Evolutionary conservation across 2,329 filamentous ascomycete species (phyloP).

Genomic region (Tolypocladium capitatum): DNA sequence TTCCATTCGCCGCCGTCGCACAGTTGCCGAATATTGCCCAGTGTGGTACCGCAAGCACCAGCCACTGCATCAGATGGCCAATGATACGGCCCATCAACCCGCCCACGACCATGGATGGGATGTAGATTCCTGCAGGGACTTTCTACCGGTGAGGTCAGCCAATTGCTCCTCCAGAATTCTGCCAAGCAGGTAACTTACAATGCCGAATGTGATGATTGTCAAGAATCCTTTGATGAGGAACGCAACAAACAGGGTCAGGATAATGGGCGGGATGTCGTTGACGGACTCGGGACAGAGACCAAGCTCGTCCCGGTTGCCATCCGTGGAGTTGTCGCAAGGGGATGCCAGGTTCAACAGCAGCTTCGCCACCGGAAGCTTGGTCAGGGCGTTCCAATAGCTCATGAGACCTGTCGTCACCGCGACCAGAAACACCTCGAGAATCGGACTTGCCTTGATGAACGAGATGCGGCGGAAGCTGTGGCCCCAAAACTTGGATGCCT

Average conservation of each 20-base stretch:
- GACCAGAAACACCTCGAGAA: constrained; percentile 80
- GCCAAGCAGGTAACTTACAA: constrained; percentile 34
- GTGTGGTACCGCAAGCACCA: constrained; percentile 60
- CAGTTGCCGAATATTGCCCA: constrained; percentile 66
- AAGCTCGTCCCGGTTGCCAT: constrained; percentile 46
- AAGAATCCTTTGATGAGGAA: constrained; percentile 84
- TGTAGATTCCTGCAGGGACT: constrained; percentile 91
- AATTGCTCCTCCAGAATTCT: background rate
- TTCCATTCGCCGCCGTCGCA: constrained; percentile 54
- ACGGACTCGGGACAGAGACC: constrained; percentile 62
- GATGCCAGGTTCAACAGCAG: constrained; percentile 81
- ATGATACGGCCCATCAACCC: constrained; percentile 81
- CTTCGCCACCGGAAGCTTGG: constrained; percentile 79
- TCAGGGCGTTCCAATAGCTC: constrained; percentile 89
- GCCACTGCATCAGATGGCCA: constrained; percentile 72
- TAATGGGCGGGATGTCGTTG: constrained; percentile 66
- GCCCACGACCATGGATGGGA: constrained; percentile 96
- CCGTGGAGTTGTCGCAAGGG: constrained; percentile 59
- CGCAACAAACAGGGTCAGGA: constrained; percentile 58
- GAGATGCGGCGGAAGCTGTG: constrained; percentile 71
- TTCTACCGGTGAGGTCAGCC: constrained; percentile 38
- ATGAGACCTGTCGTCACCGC: constrained; percentile 71
- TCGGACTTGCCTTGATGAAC: constrained; percentile 67
- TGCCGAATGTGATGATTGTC: constrained; percentile 85
- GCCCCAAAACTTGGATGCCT: constrained; percentile 84